Evolutionary conservation across 352 stramenopile genomes (phyloP), one percentile per base, ranked within the genome.

Genomic region (Globisporangium iwayamae): DNA sequence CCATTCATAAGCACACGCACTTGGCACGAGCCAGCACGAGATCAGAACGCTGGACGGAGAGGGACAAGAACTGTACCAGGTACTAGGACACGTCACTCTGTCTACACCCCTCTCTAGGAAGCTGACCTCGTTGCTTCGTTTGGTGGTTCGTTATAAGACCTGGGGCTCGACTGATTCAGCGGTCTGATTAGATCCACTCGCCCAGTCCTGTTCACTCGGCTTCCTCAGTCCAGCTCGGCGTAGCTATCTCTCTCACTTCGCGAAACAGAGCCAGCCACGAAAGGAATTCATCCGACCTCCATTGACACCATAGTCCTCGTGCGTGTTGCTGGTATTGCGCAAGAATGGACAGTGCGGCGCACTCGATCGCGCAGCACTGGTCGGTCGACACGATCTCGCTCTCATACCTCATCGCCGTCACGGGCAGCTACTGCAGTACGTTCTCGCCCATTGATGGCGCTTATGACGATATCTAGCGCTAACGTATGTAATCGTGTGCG

Each of bases 361-460:
- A 66, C 48, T 59, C 25, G 9, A 66, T 66, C 45, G n/a, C 52
- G 3, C 77, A 86, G 53, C 73, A 80, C 50, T 89, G 77, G 80
- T 70, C 74, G n/a, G 65, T 63, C 46, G 72, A 63, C 6, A 81
- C 46, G 28, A 72, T 87, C 30, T 41, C 75, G 30, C 64, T 86
- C 4, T 86, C 77, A 52, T 86, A 89, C 43, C 54, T 77, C 25
- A 85, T 86, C 57, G 72, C 79, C 1, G 76, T 83, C 32, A 86
- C 79, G 8, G 76, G 79, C n/a, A 86, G 79, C 67, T 88, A 83
- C 46, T 88, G 76, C 66, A 86, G 76, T 88, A 66, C 52, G 78
- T 77, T 2, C 54, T 8, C 18, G 7, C 25, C 1, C 8, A 22
- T 32, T 10, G 16, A 14, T 36, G 16, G 32, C 8, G 32, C 32